Evolutionary conservation across 768 basidiomycete species (phyloP).

Genomic region (Coprinopsis marcescibilis): DNA sequence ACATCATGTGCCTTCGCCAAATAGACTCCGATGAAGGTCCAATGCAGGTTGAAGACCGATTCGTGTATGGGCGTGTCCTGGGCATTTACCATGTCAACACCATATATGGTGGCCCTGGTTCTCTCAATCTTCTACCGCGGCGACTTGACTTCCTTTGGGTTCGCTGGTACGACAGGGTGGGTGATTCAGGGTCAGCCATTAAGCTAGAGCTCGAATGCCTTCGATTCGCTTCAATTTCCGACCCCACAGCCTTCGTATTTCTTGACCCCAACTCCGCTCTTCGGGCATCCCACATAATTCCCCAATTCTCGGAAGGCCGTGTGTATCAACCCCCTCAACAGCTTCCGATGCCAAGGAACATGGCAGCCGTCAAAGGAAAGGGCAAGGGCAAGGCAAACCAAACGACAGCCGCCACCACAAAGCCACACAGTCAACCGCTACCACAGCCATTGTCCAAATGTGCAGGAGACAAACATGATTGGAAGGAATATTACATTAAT

Average conservation of each 20-base stretch:
- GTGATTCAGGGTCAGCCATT: too few species aligned
- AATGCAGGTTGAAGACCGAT: conserved; percentile 13
- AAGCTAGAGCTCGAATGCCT: too few species aligned
- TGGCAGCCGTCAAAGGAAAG: too few species aligned
- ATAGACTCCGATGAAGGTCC: conserved; percentile 4
- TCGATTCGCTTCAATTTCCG: too few species aligned
- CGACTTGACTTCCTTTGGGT: conserved; percentile 38
- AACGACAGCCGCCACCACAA: too few species aligned
- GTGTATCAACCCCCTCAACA: neutral
- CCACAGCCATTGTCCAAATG: too few species aligned
- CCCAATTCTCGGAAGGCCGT: neutral
- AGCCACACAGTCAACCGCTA: too few species aligned
- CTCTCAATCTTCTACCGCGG: neutral
- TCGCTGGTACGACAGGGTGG: conserved; percentile 27
- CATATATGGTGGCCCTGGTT: neutral
- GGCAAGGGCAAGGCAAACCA: too few species aligned
- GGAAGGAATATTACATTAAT: neutral
- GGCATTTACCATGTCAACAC: conserved; percentile 18
- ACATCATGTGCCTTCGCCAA: conserved; percentile 8
- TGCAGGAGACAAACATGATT: neutral
- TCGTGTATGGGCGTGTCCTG: conserved; percentile 20
- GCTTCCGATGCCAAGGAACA: too few species aligned
- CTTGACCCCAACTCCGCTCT: neutral
- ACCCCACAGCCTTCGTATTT: neutral
- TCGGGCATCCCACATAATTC: neutral